Conservation (phyloP, 805 yeast genomes). For the Candida nitratophila region DNA sequence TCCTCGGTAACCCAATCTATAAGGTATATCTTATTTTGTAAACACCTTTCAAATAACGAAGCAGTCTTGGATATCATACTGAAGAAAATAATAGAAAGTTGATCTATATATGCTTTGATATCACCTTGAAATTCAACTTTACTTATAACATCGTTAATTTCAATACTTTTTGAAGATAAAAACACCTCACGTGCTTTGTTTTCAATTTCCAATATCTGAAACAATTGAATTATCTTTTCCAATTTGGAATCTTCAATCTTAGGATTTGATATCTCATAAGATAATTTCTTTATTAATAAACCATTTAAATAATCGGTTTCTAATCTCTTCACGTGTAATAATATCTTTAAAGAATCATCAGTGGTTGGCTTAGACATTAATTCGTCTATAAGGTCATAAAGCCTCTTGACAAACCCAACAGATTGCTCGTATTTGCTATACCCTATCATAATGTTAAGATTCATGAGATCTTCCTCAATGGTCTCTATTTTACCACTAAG, state of each 20-base stretch:
- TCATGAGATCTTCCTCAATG: constrained; percentile 42
- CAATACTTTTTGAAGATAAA: constrained; percentile 39
- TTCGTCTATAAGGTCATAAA: constrained; percentile 14
- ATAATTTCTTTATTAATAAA: constrained; percentile 11
- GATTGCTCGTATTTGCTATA: constrained; percentile 39
- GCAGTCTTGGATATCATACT: constrained; percentile 55
- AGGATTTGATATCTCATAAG: constrained; percentile 16
- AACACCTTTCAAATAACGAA: constrained; percentile 44
- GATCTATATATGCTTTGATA: constrained; percentile 45
- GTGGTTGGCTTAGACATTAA: neutral
- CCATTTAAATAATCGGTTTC: constrained; percentile 18
- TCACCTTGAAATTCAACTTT: constrained; percentile 52
- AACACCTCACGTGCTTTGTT: constrained; percentile 43
- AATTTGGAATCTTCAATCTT: constrained; percentile 12
- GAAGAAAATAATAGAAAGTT: constrained; percentile 56
- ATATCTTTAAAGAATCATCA: constrained; percentile 11
- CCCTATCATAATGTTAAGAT: constrained; percentile 42
- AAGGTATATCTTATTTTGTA: constrained; percentile 29
- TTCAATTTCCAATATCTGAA: constrained; percentile 30
- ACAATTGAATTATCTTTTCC: constrained; percentile 22
- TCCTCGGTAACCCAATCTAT: constrained; percentile 75
- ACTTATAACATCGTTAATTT: constrained; percentile 39
- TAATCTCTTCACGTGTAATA: constrained; percentile 11
- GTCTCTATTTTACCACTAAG: constrained; percentile 16
- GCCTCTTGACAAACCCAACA: constrained; percentile 25